These are phyloP conservation scores for Dioszegia crocea DNA, from an alignment of 768 basidiomycete species.

Conservation along the genomic window DNA sequence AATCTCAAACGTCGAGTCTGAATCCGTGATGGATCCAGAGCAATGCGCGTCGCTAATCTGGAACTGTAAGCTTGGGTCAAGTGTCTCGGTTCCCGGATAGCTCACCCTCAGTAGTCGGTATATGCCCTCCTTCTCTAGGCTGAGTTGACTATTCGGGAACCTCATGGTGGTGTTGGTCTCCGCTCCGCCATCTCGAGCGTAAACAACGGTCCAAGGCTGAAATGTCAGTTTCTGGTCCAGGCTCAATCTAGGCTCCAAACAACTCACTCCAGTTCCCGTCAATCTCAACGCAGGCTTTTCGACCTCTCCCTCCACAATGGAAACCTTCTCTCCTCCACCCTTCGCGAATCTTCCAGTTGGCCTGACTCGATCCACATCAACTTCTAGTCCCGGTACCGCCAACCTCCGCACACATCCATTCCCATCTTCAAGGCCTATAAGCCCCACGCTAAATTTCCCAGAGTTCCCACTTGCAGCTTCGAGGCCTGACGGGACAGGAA, in stretches of 20 bases:
- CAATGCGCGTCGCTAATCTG: conserved; percentile 82
- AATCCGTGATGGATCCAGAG: conserved; percentile 63
- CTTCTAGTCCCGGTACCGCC: conserved; percentile 69
- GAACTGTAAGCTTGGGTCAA: background rate
- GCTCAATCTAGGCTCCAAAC: background rate
- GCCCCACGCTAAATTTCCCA: conserved; percentile 32
- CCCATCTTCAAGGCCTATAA: conserved; percentile 79
- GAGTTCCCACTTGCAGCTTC: conserved; percentile 24
- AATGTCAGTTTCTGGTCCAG: background rate
- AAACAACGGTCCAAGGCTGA: conserved; percentile 84
- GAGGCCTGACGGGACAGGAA: conserved; percentile 35
- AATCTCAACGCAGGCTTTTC: conserved; percentile 74
- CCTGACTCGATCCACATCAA: conserved; percentile 79
- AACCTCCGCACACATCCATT: conserved; percentile 78
- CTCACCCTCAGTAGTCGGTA: conserved; percentile 70
- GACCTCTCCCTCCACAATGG: conserved; percentile 68
- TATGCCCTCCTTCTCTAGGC: conserved; percentile 67
- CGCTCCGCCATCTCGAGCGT: conserved; percentile 56
- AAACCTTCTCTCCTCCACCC: conserved; percentile 54
- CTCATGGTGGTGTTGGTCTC: conserved; percentile 54
- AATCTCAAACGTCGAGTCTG: conserved; percentile 65
- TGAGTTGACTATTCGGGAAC: conserved; percentile 67
- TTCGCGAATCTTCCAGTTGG: conserved; percentile 86
- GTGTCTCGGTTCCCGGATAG: conserved; percentile 6
- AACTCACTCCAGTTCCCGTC: conserved; percentile 80